Conservation (phyloP, 202 grass and related monocot genomes). For the Setaria italica region DNA sequence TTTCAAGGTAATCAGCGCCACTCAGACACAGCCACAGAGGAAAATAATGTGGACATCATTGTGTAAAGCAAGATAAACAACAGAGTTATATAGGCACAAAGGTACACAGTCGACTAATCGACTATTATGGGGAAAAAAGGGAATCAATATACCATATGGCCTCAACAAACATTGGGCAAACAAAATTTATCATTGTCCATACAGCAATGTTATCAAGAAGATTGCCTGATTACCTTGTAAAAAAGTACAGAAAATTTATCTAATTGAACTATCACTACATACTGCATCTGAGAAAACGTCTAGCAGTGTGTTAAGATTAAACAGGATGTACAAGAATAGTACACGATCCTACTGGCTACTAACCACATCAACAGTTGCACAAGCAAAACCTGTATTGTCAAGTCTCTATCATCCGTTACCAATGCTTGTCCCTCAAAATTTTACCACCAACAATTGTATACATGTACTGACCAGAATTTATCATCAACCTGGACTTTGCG, state of each 20-base stretch:
- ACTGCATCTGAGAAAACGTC: conserved; percentile 5
- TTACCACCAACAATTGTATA: conserved; percentile 42
- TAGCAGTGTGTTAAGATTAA: background rate
- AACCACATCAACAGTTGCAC: conserved; percentile 29
- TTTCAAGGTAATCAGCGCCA: too few species aligned
- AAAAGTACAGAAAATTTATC: background rate
- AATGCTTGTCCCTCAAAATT: conserved; percentile 24
- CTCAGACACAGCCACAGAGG: too few species aligned
- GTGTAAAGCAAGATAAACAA: too few species aligned
- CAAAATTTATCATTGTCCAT: background rate
- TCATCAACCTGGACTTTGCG: conserved; percentile 17
- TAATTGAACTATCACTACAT: conserved; percentile 11
- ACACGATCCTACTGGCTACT: conserved; percentile 24
- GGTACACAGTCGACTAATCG: too few species aligned
- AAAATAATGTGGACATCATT: too few species aligned
- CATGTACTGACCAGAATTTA: conserved; percentile 38
- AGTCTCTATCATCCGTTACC: conserved; percentile 3
- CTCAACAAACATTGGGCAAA: background rate
- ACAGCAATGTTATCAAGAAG: conserved; percentile 17
- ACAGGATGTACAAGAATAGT: conserved; percentile 42
- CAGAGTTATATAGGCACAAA: too few species aligned
- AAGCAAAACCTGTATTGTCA: conserved; percentile 27
- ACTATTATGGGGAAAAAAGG: too few species aligned
- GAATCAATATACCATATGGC: too few species aligned
- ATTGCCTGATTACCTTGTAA: conserved; percentile 13